phyloP scores from a whole-genome alignment of 139 green algal genomes.

The Micromonas pusilla region DNA sequence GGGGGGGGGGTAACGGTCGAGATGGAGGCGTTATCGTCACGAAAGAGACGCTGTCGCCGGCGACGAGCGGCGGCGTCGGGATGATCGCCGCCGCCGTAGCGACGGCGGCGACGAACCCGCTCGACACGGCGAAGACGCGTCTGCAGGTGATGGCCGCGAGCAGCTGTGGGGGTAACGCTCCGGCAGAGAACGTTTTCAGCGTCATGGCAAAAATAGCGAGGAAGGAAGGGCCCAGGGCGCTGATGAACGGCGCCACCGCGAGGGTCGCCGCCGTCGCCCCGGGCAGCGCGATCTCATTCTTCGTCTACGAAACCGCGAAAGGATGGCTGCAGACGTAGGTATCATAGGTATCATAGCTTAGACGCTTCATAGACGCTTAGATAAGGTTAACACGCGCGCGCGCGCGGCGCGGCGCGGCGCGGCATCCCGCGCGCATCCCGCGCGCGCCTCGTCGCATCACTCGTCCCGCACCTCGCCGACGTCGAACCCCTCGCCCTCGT shows the following conservation, averaged over 20 bases:
- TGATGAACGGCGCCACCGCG: background rate
- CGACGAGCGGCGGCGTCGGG: background rate
- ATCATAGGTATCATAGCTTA: too few species aligned
- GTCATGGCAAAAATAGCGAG: background rate
- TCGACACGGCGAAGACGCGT: conserved; percentile 29
- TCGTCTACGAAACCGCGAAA: conserved; percentile 1
- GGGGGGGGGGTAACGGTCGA: background rate
- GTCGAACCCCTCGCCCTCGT: conserved; percentile 14
- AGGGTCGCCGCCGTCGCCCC: background rate
- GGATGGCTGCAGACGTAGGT: too few species aligned
- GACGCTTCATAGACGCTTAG: too few species aligned
- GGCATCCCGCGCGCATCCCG: background rate
- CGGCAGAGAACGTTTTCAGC: background rate
- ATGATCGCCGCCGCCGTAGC: background rate
- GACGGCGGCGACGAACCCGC: conserved; percentile 5
- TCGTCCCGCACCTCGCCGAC: background rate
- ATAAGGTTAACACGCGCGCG: too few species aligned
- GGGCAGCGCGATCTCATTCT: conserved; percentile 10
- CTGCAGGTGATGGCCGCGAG: conserved; percentile 14
- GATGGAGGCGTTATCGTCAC: background rate
- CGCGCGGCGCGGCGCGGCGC: too few species aligned
- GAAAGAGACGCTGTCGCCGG: background rate
- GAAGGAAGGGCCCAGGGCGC: background rate
- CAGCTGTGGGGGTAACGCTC: too few species aligned
- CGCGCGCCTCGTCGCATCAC: too few species aligned